Evolutionary conservation across 768 basidiomycete genomes (phyloP).

Genomic region (Leccinum uliginosum): DNA sequence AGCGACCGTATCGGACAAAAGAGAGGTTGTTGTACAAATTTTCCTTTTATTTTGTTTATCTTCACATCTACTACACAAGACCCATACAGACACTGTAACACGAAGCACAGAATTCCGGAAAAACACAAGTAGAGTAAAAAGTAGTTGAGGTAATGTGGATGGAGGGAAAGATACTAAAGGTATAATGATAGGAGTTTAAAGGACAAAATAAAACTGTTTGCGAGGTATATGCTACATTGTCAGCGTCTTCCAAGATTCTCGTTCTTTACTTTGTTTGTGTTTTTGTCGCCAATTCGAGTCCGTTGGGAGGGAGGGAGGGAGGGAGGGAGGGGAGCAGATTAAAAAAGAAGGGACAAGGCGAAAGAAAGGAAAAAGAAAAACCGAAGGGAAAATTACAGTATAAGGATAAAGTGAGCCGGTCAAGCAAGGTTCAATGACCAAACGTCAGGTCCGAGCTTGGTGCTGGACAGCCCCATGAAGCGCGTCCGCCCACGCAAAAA

Average conservation of each 20-base stretch:
- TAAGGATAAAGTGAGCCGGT: constrained; percentile 22
- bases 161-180: constrained; percentile 1
- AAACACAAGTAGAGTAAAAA: neutral
- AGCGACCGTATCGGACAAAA: neutral
- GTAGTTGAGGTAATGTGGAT: neutral
- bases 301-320: neutral
- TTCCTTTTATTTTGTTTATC: neutral
- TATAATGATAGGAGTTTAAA: constrained; percentile 23
- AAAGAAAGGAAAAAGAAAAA: constrained; percentile 19
- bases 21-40: constrained; percentile 7
- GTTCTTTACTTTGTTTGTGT: constrained; percentile 8
- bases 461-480: constrained; percentile 46
- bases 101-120: neutral
- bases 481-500: constrained; percentile 41
- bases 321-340: neutral
- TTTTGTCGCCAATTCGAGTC: constrained; percentile 9
- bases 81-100: neutral
- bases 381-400: constrained; percentile 13
- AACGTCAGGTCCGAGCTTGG: constrained; percentile 32
- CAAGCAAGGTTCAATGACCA: constrained; percentile 32
- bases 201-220: constrained; percentile 7
- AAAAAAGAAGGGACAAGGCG: neutral
- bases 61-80: constrained; percentile 16
- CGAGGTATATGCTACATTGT: constrained; percentile 21
- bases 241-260: constrained; percentile 7